These are phyloP conservation scores for Paraphoma sp. DNA, from an alignment of 2,329 filamentous ascomycete genomes.

Conservation along the genomic window DNA sequence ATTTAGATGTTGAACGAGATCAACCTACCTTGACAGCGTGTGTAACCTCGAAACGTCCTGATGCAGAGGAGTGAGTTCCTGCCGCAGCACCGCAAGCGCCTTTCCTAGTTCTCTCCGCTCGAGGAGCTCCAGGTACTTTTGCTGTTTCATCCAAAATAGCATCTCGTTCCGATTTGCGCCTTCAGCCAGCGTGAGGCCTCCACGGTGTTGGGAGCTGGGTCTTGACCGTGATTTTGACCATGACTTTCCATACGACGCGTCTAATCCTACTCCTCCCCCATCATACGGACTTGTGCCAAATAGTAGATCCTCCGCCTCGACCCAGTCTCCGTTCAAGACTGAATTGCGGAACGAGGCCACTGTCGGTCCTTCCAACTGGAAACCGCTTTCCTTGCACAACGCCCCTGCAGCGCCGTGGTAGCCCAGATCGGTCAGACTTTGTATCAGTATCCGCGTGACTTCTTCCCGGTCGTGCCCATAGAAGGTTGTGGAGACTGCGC, in stretches of 20 bases:
- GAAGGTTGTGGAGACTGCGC: slow-evolving; percentile 60
- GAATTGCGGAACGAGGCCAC: slow-evolving; percentile 86
- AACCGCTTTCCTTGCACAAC: slow-evolving; percentile 83
- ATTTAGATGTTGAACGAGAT: not conserved
- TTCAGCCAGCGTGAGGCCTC: slow-evolving; percentile 75
- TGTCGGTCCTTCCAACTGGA: slow-evolving; percentile 81
- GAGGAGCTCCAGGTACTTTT: slow-evolving; percentile 92
- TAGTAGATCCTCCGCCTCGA: slow-evolving; percentile 81
- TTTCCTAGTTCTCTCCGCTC: slow-evolving; percentile 75
- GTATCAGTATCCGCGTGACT: slow-evolving; percentile 89
- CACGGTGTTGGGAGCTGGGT: slow-evolving; percentile 43
- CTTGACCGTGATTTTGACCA: slow-evolving; percentile 37
- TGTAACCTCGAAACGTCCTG: slow-evolving; percentile 80
- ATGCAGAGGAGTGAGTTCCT: slow-evolving; percentile 85
- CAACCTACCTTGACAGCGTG: slow-evolving; percentile 73
- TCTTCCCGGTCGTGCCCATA: slow-evolving; percentile 91
- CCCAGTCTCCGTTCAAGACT: slow-evolving; percentile 81
- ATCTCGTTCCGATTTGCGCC: slow-evolving; percentile 79
- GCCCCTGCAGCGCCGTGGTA: slow-evolving; percentile 78
- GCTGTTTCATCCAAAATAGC: slow-evolving; percentile 86
- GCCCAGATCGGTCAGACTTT: slow-evolving; percentile 87
- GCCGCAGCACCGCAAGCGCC: slow-evolving; percentile 83
- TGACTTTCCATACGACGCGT: slow-evolving; percentile 41
- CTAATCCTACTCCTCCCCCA: slow-evolving; percentile 50
- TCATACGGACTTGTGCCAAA: slow-evolving; percentile 60